Evolutionary conservation across 306 rosid species (phyloP).

Genomic region (Senna siamea): DNA sequence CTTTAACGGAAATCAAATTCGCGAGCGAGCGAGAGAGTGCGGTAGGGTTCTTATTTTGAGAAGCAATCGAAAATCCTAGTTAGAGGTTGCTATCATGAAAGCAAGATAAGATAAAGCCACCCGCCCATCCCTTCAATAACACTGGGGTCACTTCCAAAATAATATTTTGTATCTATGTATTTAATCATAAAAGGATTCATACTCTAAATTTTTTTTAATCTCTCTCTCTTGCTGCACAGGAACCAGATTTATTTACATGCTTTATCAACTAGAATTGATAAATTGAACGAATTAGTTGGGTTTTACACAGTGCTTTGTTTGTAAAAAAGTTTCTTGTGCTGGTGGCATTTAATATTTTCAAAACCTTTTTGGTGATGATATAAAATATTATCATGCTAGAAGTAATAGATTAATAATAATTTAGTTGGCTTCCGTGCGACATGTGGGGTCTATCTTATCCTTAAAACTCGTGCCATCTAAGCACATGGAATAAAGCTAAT

Average conservation of each 20-base stretch:
- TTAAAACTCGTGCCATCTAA: not conserved
- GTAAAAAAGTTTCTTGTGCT: no score
- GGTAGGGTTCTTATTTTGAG: conserved; percentile 50
- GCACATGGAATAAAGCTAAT: not conserved
- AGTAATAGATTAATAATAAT: not conserved
- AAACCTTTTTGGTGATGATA: no score
- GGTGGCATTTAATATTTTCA: no score
- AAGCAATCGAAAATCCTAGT: conserved; percentile 10
- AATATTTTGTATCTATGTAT: no score
- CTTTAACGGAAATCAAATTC: conserved; percentile 27
- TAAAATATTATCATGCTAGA: not conserved
- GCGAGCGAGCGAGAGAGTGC: conserved; percentile 27
- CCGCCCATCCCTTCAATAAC: not conserved
- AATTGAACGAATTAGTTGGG: no score
- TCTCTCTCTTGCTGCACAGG: no score
- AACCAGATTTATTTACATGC: no score
- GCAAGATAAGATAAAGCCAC: conserved; percentile 13
- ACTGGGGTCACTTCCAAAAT: no score
- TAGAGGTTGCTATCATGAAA: conserved; percentile 22
- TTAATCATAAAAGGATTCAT: no score
- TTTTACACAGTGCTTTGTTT: no score
- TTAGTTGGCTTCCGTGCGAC: not conserved
- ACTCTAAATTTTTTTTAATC: no score
- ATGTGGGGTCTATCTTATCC: not conserved
- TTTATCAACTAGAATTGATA: no score